These are phyloP conservation scores for Scheffersomyces quercinus DNA, from an alignment of 1,139 yeast species.

Conservation along the genomic window DNA sequence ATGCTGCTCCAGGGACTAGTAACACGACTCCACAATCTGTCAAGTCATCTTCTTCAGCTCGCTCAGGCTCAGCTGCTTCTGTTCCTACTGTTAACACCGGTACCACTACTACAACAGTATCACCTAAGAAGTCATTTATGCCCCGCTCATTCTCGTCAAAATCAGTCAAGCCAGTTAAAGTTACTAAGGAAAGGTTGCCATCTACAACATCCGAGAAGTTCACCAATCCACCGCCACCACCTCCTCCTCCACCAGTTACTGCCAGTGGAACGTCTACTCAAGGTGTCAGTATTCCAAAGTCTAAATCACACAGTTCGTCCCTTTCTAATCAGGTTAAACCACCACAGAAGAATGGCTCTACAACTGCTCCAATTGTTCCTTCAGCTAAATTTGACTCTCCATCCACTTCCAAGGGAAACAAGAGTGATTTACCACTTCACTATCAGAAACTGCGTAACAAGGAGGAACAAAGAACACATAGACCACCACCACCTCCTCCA, in stretches of 20 bases:
- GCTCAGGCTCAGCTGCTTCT: too few relatives aligned
- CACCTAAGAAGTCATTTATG: conserved; percentile 23
- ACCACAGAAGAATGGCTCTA: conserved; percentile 23
- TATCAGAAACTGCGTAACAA: conserved; percentile 24
- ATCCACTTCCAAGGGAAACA: conserved; percentile 30
- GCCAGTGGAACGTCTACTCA: conserved; percentile 5
- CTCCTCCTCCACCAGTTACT: conserved; percentile 7
- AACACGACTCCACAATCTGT: too few relatives aligned
- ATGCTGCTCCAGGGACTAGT: conserved; percentile 6
- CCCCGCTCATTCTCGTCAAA: conserved; percentile 44
- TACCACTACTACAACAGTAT: conserved; percentile 1
- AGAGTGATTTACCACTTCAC: conserved; percentile 12
- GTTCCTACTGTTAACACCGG: conserved; percentile 1
- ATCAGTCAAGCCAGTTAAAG: conserved; percentile 33
- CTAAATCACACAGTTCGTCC: conserved; percentile 45
- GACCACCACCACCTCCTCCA: conserved; percentile 33
- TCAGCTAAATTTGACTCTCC: conserved; percentile 29
- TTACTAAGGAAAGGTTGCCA: conserved; percentile 19
- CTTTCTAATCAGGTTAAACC: conserved; percentile 29
- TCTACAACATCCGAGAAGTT: conserved; percentile 18
- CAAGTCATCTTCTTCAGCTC: too few relatives aligned
- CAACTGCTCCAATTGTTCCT: conserved; percentile 43
- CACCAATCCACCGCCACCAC: conserved; percentile 19
- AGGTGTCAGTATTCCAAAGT: conserved; percentile 36
- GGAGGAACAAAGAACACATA: conserved; percentile 30